Base-by-base conservation (phyloP, 2,329 filamentous ascomycete species). In the Aspergillus flavus region DNA sequence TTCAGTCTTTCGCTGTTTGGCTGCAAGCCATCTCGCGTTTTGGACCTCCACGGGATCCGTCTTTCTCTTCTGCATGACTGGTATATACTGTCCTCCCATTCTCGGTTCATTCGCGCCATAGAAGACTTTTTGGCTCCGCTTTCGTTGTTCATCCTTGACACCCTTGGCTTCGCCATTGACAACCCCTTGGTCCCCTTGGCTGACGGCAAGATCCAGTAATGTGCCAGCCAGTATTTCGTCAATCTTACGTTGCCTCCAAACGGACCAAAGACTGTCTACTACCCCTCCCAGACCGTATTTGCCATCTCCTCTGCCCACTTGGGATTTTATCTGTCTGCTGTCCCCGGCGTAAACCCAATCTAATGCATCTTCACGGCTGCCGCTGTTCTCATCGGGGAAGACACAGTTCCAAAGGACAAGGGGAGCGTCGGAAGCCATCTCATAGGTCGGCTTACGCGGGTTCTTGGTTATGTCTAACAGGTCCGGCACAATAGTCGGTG, bases 361-460 rank as follows among this genome's bases (percentile, higher is more conserved):
- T 61, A 97, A 75, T 0, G 85, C 83, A 75, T 95, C 89, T 46
- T 83, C 79, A 30, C 83, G 77, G 57, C 75, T 74, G 34, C 79
- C 78, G 69, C 81, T 73, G 68, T 79, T 77, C 63, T 83, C 73
- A 52, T 80, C 79, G 0, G 92, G 92, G 77, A 97, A 99, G 39
- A 96, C 84, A 78, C 94, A 98, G 79, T 98, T 93, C 94, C 94
- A 98, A 6, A 99, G 86, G 19, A 98, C 95, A 10, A 99, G 85
- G 2, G 95, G 94, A 30, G 89, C 87, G 75, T 98, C 94, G 57
- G 90, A 89, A 1, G 95, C 95, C 88, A 99, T 96, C 73, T 91
- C 87, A 79, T 98, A 99, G 65, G 86, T 87, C 1, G 95, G 95
- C 67, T 90, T 89, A n/a, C 87, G 81, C 2, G 94, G 92, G 70